These are phyloP conservation scores for Boletus fagicola DNA, from an alignment of 768 basidiomycete genomes.

Conservation along the genomic window DNA sequence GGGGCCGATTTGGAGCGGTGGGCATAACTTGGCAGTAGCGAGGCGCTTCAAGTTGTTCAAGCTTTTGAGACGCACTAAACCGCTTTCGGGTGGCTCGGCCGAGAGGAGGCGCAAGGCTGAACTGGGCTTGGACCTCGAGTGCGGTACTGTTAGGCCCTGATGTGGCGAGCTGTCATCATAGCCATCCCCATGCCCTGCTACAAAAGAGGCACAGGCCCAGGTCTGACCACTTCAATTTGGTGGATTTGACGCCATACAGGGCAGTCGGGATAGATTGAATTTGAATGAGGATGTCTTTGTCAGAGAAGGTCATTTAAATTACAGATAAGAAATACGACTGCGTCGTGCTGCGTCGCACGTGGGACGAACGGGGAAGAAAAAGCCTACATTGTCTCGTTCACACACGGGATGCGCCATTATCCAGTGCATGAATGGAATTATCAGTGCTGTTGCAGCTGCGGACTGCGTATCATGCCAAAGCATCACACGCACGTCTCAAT, in stretches of 20 bases:
- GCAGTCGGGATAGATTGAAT: too few species aligned
- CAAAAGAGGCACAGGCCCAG: not conserved
- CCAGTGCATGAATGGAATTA: not conserved
- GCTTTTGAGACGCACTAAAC: too few species aligned
- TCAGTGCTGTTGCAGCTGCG: not conserved
- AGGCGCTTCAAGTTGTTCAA: not conserved
- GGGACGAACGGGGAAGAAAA: not conserved
- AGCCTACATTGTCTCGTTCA: not conserved
- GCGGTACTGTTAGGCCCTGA: not conserved
- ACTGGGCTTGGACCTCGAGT: not conserved
- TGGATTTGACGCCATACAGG: not conserved
- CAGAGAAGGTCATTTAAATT: too few species aligned
- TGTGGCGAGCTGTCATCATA: not conserved
- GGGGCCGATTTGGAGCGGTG: not conserved
- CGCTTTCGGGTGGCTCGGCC: too few species aligned
- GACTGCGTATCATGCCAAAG: not conserved
- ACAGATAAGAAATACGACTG: not conserved
- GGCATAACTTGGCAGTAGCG: not conserved
- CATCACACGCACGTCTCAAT: not conserved
- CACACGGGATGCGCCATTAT: not conserved
- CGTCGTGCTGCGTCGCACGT: not conserved
- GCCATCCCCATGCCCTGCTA: not conserved
- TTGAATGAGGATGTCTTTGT: not conserved
- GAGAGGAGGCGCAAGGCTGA: not conserved
- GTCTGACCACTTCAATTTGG: not conserved